Evolutionary conservation across 768 basidiomycete species (phyloP), one percentile per base, ranked within the genome.

Genomic region (Lanmaoa pseudosensibilis): DNA sequence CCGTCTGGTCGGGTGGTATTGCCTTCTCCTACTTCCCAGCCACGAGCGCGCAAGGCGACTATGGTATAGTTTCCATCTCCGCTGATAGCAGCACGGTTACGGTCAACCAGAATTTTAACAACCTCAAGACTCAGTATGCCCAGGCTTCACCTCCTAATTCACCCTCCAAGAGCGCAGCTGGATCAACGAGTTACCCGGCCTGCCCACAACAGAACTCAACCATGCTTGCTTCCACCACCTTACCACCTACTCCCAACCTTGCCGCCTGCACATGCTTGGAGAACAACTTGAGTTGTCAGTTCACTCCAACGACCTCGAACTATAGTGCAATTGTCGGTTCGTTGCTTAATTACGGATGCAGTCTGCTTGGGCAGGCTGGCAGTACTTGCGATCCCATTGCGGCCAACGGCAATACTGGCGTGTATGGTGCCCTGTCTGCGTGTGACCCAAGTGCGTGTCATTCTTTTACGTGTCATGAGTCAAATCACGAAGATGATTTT

Each of bases 11-110:
- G 33, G 94, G 94, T 58, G 94, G 91, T 50, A 62, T 96, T 51
- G 93, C 94, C 4, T 93, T 92, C 72, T 87, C 86, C 47, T 96
- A 95, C 73, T 94, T 96, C 82, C 88, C 90, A 2, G 91, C 91
- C 19, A 46, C 66, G n/a, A 87, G 86, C 61, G 82, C 78, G 9
- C 75, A 79, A 50, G 91, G 91, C 48, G 75, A 87, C 63, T 97
- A 90, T 60, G 94, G 94, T 25, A 89, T 96, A 80, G 88, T 92
- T 58, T 91, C 80, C 27, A 81, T 96, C 57, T 85, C 84, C 2
- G 3, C 77, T 3, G 87, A 90, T 65, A 80, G 80, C 55, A 79
- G 64, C 45, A 86, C 87, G 5, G 89, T 92, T 48, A 86, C 83
- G 9, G 78, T 83, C 25, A 80, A 79, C 62, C 76, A 76, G 12